A percentile compares a stretch with the other conserved stretches of the same genome.
phyloP scores from a whole-genome alignment of 1,284 basidiomycete genomes.

The Cutaneotrichosporon cyanovorans region DNA sequence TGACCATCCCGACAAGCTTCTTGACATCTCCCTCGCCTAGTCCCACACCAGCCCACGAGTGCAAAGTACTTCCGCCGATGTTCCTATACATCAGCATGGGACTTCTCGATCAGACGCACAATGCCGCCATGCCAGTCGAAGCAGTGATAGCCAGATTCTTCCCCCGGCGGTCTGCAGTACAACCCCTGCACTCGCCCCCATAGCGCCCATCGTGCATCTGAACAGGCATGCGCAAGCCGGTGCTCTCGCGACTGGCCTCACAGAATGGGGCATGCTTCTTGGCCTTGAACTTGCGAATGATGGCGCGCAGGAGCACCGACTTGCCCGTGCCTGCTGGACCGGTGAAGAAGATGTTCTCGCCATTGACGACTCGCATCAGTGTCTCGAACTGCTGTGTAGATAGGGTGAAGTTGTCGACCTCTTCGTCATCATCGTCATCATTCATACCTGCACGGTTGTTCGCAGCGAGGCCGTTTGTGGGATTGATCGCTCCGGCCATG shows the following conservation, averaged over 20 bases:
- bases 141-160: constrained; percentile 65
- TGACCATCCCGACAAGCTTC: constrained; percentile 46
- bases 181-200: too few relatives aligned
- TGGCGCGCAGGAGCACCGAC: constrained; percentile 75
- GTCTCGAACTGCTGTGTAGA: constrained; percentile 60
- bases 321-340: constrained; percentile 97
- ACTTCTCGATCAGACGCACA: constrained; percentile 22
- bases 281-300: constrained; percentile 57
- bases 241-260: too few relatives aligned
- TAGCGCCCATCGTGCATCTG: too few relatives aligned
- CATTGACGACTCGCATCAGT: constrained; percentile 59
- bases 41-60: constrained; percentile 54
- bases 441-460: neutral
- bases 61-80: constrained; percentile 56
- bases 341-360: constrained; percentile 80
- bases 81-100: constrained; percentile 45
- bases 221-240: too few relatives aligned
- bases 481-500: too few relatives aligned
- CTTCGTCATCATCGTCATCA: neutral
- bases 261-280: too few relatives aligned
- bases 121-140: constrained; percentile 52
- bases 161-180: neutral
- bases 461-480: neutral
- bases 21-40: constrained; percentile 46
- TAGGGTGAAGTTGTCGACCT: constrained; percentile 39